Base-by-base conservation (phyloP, 495 filamentous ascomycete species). In the Penicillium lagena region DNA sequence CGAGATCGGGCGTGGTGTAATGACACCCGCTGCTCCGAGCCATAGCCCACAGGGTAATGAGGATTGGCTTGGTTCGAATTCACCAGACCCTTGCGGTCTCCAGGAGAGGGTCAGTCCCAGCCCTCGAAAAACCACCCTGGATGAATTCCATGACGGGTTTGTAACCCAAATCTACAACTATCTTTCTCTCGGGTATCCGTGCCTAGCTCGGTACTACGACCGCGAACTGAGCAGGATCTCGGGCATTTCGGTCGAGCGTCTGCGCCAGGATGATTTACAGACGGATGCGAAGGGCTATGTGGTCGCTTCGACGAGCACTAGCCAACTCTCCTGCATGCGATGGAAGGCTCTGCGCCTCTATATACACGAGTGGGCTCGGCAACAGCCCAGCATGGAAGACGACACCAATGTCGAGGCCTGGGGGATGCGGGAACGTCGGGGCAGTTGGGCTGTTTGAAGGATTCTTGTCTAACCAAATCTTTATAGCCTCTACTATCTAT, bases 101-200 rank as follows among this genome's bases (percentile, higher is more conserved):
- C 39, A 34, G 10, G 37, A 48, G 13, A 15, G 39, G 9, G 7
- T 29, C 8, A 48, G 71, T 37, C 65, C 68, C n/a, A 67, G 70
- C 43, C 56, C 65, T 12, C 72, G 75, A 47, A 73, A 80, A 34
- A 56, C 70, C 29, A 73, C 85, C 33, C 70, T 79, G 10, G 64
- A 71, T 38, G 87, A 93, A 56, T 89, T 90, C 52, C 62, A 82
- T 45, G 87, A 95, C 61, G 72, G 65, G n/a, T 91, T 95, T 65
- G 79, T 96, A 34, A 94, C 89, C 3, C 90, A 96, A 62, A 88
- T 96, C 12, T 96, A 90, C 71, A 95, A 96, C 59, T 96, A 96
- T 65, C 73, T 96, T 11, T 94, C 88, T 1, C 76, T 96, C 14
- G 90, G 90, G 4, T 96, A 94, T 60, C 88, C 90, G 7, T 80